phyloP scores from a whole-genome alignment of 2,329 filamentous ascomycete species.

The Fusarium avenaceum region DNA sequence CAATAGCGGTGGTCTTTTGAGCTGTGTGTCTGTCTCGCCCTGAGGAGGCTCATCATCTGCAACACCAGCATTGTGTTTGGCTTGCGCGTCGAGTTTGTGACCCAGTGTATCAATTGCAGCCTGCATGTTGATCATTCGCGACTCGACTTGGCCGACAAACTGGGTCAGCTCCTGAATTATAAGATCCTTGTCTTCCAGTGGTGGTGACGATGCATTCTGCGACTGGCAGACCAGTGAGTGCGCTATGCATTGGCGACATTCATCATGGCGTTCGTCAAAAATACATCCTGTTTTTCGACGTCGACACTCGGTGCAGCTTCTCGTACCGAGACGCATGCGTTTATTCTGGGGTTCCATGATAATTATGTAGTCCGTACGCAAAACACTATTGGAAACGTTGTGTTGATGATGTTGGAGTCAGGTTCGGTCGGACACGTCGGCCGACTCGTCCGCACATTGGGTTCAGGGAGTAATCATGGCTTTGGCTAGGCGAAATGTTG shows the following conservation, averaged over 20 bases:
- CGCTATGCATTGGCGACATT: slow-evolving; percentile 61
- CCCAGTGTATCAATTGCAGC: slow-evolving; percentile 12
- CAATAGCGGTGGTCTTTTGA: not conserved
- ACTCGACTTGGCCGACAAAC: slow-evolving; percentile 15
- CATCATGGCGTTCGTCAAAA: slow-evolving; percentile 53
- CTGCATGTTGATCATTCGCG: slow-evolving; percentile 25
- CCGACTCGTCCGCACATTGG: not conserved
- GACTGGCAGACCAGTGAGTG: slow-evolving; percentile 60
- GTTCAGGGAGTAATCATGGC: no score
- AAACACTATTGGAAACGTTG: not conserved
- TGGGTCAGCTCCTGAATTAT: slow-evolving; percentile 5
- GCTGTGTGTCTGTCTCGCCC: not conserved
- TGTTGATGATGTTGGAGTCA: slow-evolving; percentile 5
- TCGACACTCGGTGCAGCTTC: slow-evolving; percentile 58
- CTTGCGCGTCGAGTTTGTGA: not conserved
- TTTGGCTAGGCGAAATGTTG: no score
- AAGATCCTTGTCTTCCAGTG: slow-evolving; percentile 1
- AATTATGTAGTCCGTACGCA: no score
- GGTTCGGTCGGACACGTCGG: slow-evolving; percentile 9
- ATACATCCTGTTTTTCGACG: slow-evolving; percentile 65
- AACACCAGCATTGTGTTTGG: not conserved
- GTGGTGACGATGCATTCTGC: slow-evolving; percentile 51
- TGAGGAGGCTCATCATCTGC: not conserved
- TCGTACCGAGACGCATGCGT: slow-evolving; percentile 52
- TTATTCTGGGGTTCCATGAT: slow-evolving; percentile 31